Evolutionary conservation across 1,284 basidiomycete species (phyloP), one percentile per base, ranked within the genome.

Genomic region (Naganishia sp.): DNA sequence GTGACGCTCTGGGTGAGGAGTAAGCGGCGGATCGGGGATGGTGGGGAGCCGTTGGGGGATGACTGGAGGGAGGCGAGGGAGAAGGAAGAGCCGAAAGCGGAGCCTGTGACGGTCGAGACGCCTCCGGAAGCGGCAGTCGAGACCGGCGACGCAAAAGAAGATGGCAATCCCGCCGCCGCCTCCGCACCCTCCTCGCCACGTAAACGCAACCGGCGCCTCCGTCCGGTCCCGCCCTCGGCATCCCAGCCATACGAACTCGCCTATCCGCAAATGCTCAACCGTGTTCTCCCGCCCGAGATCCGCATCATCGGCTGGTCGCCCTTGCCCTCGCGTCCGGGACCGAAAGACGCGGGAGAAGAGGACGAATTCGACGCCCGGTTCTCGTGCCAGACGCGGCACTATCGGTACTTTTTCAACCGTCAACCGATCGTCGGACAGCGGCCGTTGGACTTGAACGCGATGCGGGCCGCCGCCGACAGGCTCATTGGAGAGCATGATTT

Each of bases 221-320:
- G 59, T 2, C 59, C 59, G 21, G 48, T 31, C 18, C 36, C 31
- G 39, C 48, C 49, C n/a, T 53, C 23, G 56, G 68, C 65, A 25
- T 48, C 66, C 16, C 74, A 25, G 69, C 77, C 66, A 70, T 77
- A 61, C 71, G 94, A 95, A 75, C 83, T 91, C 63, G 85, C 87
- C 36, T 98, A 95, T 75, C 81, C 93, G 3, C 82, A 84, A 43
- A 85, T 90, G 52, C 85, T 99, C 49, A 99, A 99, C 79, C 86
- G 87, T n/a, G 83, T 96, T 46, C 86, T 99, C 0, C 96, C 95
- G 0, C 83, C 87, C 0, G 90, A 92, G 0, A 93, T 99, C 73
- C 88, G 94, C 25, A 82, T 98, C n/a, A 84, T 94, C 61, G 94
- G 91, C 3, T 99, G 95, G 95, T 93, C 94, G 3, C 92, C 94